A percentile compares a stretch with the other conserved stretches of the same genome.
These are phyloP conservation scores for Pythium volutum DNA, from an alignment of 352 stramenopile species.

Conservation along the genomic window DNA sequence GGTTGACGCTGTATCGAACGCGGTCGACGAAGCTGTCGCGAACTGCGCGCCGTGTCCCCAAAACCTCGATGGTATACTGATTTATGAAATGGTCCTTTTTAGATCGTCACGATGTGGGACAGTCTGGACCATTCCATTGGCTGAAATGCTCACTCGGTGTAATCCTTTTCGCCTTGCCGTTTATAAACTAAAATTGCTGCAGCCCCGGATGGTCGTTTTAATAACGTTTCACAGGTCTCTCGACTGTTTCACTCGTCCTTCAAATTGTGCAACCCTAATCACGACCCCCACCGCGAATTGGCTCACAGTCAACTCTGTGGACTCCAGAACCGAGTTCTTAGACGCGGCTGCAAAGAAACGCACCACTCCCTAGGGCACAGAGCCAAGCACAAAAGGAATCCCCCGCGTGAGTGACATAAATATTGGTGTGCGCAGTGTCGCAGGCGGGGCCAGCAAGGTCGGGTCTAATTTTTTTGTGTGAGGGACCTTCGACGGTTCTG, in stretches of 20 bases:
- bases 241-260: conserved; percentile 15
- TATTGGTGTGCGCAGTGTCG: conserved; percentile 15
- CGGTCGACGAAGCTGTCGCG: too few species aligned
- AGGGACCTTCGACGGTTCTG: not conserved
- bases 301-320: not conserved
- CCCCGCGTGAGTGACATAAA: conserved; percentile 16
- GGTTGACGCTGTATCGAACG: too few species aligned
- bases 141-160: conserved; percentile 7
- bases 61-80: too few species aligned
- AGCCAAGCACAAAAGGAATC: conserved; percentile 15
- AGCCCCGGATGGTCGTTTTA: conserved; percentile 4
- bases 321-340: not conserved
- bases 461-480: conserved; percentile 1
- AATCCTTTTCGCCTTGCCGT: conserved; percentile 8
- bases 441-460: conserved; percentile 8
- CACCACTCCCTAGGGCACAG: not conserved
- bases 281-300: not conserved
- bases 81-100: not conserved
- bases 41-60: too few species aligned
- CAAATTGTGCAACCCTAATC: conserved; percentile 12
- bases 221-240: conserved; percentile 14
- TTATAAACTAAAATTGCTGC: not conserved
- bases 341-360: conserved; percentile 21
- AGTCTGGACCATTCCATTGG: not conserved
- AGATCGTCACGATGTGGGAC: conserved; percentile 14